Percentiles rank a stretch among this genome's conserved stretches.
phyloP scores from a whole-genome alignment of 768 basidiomycete species.

The Suillus subluteus region DNA sequence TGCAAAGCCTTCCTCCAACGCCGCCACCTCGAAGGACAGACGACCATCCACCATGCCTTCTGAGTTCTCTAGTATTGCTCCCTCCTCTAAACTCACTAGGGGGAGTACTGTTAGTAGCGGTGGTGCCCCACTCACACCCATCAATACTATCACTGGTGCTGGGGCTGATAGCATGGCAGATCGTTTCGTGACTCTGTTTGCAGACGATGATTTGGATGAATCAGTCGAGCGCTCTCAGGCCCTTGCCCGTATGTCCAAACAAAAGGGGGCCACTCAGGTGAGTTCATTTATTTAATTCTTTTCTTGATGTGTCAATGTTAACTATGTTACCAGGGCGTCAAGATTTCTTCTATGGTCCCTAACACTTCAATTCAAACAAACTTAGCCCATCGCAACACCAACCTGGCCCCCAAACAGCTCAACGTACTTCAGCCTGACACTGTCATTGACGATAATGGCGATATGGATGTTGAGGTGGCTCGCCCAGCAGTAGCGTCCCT shows the following conservation, averaged over 20 bases:
- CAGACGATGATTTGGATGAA: background rate
- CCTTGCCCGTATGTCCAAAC: background rate
- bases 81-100: background rate
- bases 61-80: background rate
- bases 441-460: background rate
- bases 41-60: background rate
- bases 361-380: background rate
- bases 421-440: background rate
- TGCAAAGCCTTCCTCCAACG: background rate
- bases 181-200: background rate
- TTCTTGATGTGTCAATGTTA: background rate
- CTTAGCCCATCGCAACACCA: background rate
- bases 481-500: background rate
- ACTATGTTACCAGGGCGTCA: background rate
- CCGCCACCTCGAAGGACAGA: background rate
- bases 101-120: background rate
- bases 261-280: background rate
- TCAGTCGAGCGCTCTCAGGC: background rate
- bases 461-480: background rate
- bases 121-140: background rate
- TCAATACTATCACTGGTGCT: background rate
- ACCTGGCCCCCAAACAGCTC: background rate
- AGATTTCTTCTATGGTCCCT: background rate
- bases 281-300: background rate
- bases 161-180: background rate